Evolutionary conservation across 116 monocot species (phyloP).

Genomic region (Phalaenopsis hybrid): DNA sequence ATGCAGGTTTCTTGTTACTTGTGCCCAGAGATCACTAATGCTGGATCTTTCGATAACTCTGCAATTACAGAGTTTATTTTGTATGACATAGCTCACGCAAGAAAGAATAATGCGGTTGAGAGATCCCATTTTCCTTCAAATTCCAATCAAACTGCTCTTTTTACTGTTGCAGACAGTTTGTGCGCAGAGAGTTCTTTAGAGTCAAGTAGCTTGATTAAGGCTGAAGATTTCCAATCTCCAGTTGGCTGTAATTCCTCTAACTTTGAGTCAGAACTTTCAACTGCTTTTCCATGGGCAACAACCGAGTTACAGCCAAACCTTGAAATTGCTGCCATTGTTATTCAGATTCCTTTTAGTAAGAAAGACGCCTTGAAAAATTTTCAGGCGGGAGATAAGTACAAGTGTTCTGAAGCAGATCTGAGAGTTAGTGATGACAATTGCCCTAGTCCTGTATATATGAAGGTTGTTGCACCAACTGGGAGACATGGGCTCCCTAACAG

Average conservation of each 20-base stretch:
- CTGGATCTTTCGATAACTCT: slow-evolving; percentile 36
- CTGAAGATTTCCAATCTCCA: slow-evolving; percentile 13
- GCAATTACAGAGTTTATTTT: slow-evolving; percentile 63
- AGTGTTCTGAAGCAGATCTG: not conserved
- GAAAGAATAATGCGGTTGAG: slow-evolving; percentile 35
- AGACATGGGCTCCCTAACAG: slow-evolving; percentile 45
- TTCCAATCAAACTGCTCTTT: slow-evolving; percentile 17
- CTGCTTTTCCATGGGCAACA: slow-evolving; percentile 44
- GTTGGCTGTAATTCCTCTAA: slow-evolving; percentile 16
- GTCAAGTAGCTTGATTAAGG: slow-evolving; percentile 10
- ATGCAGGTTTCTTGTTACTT: slow-evolving; percentile 83
- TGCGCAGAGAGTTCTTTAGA: not conserved
- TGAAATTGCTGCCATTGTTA: slow-evolving; percentile 65
- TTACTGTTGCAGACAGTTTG: slow-evolving; percentile 7
- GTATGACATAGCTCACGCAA: slow-evolving; percentile 66
- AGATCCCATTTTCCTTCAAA: slow-evolving; percentile 14
- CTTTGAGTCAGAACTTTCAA: slow-evolving; percentile 25
- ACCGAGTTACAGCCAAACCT: slow-evolving; percentile 48
- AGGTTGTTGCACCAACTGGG: slow-evolving; percentile 59
- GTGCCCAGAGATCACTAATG: slow-evolving; percentile 46
- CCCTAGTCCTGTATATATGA: slow-evolving; percentile 27
- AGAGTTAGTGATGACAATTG: slow-evolving; percentile 1
- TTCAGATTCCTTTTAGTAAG: slow-evolving; percentile 54
- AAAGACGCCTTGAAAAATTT: slow-evolving; percentile 27
- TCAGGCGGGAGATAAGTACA: slow-evolving; percentile 12